These are phyloP conservation scores for Pseudohalonectria lignicola DNA, from an alignment of 2,329 filamentous ascomycete genomes.

Conservation along the genomic window DNA sequence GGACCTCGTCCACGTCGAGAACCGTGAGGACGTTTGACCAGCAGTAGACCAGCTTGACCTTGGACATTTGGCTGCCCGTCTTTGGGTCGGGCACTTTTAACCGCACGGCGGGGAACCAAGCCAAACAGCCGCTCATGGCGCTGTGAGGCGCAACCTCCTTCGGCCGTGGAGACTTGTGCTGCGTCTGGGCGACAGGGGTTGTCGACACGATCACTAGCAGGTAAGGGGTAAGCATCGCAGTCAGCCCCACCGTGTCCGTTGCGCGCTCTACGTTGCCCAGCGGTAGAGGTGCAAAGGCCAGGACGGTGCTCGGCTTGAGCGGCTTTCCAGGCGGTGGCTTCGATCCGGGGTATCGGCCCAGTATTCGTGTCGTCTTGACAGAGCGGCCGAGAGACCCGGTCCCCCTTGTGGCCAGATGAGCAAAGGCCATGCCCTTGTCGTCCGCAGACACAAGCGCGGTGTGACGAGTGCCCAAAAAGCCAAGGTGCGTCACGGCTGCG, in stretches of 20 bases:
- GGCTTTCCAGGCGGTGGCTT: conserved; percentile 50
- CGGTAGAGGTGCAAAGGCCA: conserved; percentile 82
- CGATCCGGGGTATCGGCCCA: conserved; percentile 79
- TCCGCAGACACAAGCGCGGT: conserved; percentile 94
- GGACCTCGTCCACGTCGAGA: conserved; percentile 71
- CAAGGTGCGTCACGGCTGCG: conserved; percentile 76
- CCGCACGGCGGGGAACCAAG: conserved; percentile 95
- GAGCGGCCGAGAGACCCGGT: conserved; percentile 75
- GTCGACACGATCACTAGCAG: conserved; percentile 94
- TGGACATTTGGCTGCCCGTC: conserved; percentile 58
- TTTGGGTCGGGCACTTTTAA: conserved; percentile 65
- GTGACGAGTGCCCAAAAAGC: conserved; percentile 85
- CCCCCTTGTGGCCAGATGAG: conserved; percentile 85
- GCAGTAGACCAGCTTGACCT: conserved; percentile 87
- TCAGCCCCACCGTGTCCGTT: conserved; percentile 80
- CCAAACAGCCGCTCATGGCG: conserved; percentile 83
- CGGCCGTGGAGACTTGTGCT: conserved; percentile 84
- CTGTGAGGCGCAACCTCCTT: conserved; percentile 87
- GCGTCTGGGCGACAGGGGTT: conserved; percentile 89
- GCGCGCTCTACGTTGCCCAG: conserved; percentile 87
- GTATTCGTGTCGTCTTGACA: conserved; percentile 80
- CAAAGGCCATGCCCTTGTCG: conserved; percentile 94
- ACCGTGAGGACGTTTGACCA: conserved; percentile 98
- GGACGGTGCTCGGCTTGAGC: conserved; percentile 85
- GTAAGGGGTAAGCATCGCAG: conserved; percentile 92